Evolutionary conservation across 2,329 filamentous ascomycete species (phyloP).

Genomic region (Exserohilum rostratum): DNA sequence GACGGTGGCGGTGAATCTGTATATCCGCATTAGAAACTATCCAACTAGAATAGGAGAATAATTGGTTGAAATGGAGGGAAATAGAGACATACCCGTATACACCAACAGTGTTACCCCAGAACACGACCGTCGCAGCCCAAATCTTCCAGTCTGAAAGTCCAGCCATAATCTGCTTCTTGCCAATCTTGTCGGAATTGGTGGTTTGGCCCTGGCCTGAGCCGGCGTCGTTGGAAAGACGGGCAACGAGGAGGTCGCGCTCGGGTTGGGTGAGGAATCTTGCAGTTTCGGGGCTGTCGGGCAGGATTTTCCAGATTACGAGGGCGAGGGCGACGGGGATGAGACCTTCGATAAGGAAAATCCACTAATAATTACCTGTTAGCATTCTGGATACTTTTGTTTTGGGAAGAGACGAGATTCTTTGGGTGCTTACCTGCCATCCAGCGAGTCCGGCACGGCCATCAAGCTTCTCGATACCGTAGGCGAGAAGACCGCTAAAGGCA

Average conservation of each 20-base stretch:
- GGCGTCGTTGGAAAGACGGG: constrained; percentile 51
- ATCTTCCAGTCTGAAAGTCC: constrained; percentile 53
- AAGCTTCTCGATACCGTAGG: constrained; percentile 42
- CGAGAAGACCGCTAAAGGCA: constrained; percentile 46
- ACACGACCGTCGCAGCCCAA: constrained; percentile 46
- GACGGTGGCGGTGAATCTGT: constrained; percentile 42
- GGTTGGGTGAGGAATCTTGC: constrained; percentile 47
- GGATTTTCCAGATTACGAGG: constrained; percentile 57
- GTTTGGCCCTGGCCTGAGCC: constrained; percentile 52
- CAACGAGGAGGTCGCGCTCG: constrained; percentile 42
- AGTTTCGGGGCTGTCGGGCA: constrained; percentile 57
- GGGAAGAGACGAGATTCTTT: background rate
- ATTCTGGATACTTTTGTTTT: no score
- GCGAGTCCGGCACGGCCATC: constrained; percentile 33
- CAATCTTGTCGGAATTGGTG: constrained; percentile 57
- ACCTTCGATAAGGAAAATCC: constrained; percentile 40
- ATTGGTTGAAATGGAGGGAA: no score
- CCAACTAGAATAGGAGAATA: no score
- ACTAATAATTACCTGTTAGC: no score
- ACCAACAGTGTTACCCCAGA: constrained; percentile 47
- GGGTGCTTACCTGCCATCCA: constrained; percentile 29
- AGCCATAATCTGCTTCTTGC: constrained; percentile 55
- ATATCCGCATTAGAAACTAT: no score
- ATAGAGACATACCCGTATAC: constrained; percentile 39
- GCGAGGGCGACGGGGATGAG: constrained; percentile 47